phyloP scores from a whole-genome alignment of 345 rosid genomes.

The Linum trigynum region DNA sequence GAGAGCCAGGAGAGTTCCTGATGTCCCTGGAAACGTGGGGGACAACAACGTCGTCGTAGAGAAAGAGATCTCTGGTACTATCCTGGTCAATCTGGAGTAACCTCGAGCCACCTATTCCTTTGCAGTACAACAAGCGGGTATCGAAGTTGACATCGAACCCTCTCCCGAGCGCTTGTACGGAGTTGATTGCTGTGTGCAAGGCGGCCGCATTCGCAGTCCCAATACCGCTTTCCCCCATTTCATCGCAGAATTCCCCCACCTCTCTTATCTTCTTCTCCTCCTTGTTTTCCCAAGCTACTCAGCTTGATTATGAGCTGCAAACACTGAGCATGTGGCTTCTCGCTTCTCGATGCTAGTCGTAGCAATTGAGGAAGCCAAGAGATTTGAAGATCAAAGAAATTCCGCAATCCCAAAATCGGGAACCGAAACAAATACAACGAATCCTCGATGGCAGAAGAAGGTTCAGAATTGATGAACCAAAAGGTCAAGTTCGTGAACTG shows the following conservation, averaged over 20 bases:
- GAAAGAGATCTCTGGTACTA: slow-evolving; percentile 33
- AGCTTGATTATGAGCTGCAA: no score
- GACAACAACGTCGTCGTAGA: slow-evolving; percentile 31
- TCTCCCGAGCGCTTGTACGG: slow-evolving; percentile 59
- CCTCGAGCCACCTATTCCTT: slow-evolving; percentile 47
- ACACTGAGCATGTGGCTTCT: no score
- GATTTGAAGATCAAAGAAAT: neutral
- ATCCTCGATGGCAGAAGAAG: neutral
- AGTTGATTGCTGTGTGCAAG: slow-evolving; percentile 45
- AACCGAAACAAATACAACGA: neutral
- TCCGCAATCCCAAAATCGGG: neutral
- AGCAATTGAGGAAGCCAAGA: neutral
- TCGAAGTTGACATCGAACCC: slow-evolving; percentile 69
- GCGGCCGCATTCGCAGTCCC: slow-evolving; percentile 30
- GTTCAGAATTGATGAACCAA: neutral
- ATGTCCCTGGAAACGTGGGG: slow-evolving; percentile 53
- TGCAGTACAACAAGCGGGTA: slow-evolving; percentile 63
- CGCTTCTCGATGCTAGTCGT: no score
- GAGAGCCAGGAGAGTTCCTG: slow-evolving; percentile 22
- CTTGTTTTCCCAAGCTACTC: neutral
- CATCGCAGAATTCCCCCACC: neutral
- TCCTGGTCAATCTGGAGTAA: slow-evolving; percentile 53
- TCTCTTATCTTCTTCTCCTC: no score
- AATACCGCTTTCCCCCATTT: slow-evolving; percentile 19
- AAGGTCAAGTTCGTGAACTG: neutral